These are phyloP conservation scores for Lathyrus oleraceus DNA, from an alignment of 306 rosid species.

Conservation along the genomic window DNA sequence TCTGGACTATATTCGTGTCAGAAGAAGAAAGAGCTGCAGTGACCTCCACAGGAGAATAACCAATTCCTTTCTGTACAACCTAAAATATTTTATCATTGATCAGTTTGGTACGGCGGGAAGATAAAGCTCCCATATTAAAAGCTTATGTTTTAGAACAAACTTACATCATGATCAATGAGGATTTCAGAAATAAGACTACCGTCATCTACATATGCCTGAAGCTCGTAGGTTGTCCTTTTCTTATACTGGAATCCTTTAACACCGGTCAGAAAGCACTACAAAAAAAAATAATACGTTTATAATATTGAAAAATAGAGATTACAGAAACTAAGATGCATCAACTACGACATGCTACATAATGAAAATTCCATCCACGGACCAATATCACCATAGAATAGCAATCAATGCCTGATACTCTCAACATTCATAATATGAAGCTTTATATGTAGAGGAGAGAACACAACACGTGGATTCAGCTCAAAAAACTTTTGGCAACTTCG, in stretches of 20 bases:
- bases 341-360: background rate
- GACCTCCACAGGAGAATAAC: conserved; percentile 76
- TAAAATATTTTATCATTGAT: conserved; percentile 37
- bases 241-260: conserved; percentile 81
- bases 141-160: conserved; percentile 34
- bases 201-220: conserved; percentile 78
- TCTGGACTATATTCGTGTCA: conserved; percentile 46
- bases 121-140: conserved; percentile 25
- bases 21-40: conserved; percentile 70
- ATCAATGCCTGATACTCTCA: conserved; percentile 18
- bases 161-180: conserved; percentile 72
- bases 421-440: conserved; percentile 11
- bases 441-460: background rate
- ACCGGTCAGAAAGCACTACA: conserved; percentile 88
- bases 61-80: conserved; percentile 77
- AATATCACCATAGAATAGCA: background rate
- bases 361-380: conserved; percentile 16
- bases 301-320: conserved; percentile 21
- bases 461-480: conserved; percentile 15
- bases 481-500: conserved; percentile 13
- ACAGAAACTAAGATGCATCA: conserved; percentile 18
- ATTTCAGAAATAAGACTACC: conserved; percentile 90
- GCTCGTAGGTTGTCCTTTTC: conserved; percentile 64
- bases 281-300: conserved; percentile 29
- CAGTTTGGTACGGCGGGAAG: conserved; percentile 17